Evolutionary conservation across 257 asterid genomes (phyloP).

Genomic region (Capsicum chinense): DNA sequence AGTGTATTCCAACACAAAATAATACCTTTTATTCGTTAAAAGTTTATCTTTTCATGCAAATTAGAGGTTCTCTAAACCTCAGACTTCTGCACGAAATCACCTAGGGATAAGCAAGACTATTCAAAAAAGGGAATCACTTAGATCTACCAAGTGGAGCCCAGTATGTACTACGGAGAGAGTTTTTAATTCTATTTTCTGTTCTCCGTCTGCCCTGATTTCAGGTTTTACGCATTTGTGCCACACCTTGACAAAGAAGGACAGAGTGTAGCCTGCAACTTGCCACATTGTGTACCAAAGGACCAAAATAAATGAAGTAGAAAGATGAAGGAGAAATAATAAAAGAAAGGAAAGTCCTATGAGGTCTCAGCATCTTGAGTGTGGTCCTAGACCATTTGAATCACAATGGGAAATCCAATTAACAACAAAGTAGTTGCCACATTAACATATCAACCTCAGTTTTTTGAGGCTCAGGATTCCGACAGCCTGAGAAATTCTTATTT

Average conservation of each 20-base stretch:
- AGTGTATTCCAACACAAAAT: background rate
- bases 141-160: background rate
- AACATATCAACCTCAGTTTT: background rate
- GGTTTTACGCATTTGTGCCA: background rate
- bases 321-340: constrained; percentile 7
- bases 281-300: constrained; percentile 3
- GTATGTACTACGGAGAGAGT: constrained; percentile 7
- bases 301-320: constrained; percentile 14
- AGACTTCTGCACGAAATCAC: background rate
- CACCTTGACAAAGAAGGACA: background rate
- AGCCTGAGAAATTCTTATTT: constrained; percentile 12
- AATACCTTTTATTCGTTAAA: background rate
- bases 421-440: constrained; percentile 13
- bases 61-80: background rate
- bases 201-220: background rate
- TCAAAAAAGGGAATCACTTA: constrained; percentile 19
- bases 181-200: background rate
- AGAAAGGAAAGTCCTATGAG: constrained; percentile 21
- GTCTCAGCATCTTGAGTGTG: constrained; percentile 13
- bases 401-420: constrained; percentile 15
- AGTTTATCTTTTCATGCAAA: background rate
- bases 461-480: background rate
- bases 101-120: constrained; percentile 2
- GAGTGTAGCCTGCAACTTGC: background rate
- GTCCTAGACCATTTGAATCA: background rate